phyloP scores from a whole-genome alignment of 129 eudicot species.

The Erigeron canadensis region DNA sequence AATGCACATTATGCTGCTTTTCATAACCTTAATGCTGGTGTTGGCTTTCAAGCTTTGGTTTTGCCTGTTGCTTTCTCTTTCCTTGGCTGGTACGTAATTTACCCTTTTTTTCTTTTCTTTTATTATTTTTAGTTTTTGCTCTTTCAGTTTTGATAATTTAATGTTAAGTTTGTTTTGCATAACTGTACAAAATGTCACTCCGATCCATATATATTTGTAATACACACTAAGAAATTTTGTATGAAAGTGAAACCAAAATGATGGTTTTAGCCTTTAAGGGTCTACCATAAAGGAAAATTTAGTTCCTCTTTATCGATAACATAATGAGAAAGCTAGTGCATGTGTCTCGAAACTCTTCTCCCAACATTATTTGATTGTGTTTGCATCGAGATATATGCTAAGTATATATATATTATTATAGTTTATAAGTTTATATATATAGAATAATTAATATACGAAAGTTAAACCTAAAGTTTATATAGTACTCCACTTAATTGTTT shows the following conservation, averaged over 20 bases:
- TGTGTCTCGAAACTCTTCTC: neutral
- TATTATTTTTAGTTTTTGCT: neutral
- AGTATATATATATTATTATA: neutral
- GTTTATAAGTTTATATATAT: neutral
- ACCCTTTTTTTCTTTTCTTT: neutral
- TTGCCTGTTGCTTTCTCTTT: conserved; percentile 74
- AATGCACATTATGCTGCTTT: conserved; percentile 81
- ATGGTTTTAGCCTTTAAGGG: too few relatives aligned
- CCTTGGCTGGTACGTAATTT: conserved; percentile 64
- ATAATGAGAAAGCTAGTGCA: conserved; percentile 16
- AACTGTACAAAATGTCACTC: too few relatives aligned
- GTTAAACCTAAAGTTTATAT: too few relatives aligned
- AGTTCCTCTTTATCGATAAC: conserved; percentile 17
- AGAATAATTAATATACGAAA: neutral
- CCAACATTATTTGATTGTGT: neutral
- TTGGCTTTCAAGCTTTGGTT: conserved; percentile 73
- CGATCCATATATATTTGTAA: neutral
- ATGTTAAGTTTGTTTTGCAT: neutral
- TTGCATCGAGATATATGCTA: neutral
- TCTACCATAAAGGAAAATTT: too few relatives aligned
- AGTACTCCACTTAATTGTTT: too few relatives aligned
- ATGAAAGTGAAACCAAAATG: too few relatives aligned
- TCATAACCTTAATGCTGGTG: conserved; percentile 76
- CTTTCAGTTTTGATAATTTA: too few relatives aligned
- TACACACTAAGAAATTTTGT: neutral